Evolutionary conservation across 192 early-diverging fungal species (phyloP), one percentile per base, ranked within the genome.

Genomic region (Endogone sp.): DNA sequence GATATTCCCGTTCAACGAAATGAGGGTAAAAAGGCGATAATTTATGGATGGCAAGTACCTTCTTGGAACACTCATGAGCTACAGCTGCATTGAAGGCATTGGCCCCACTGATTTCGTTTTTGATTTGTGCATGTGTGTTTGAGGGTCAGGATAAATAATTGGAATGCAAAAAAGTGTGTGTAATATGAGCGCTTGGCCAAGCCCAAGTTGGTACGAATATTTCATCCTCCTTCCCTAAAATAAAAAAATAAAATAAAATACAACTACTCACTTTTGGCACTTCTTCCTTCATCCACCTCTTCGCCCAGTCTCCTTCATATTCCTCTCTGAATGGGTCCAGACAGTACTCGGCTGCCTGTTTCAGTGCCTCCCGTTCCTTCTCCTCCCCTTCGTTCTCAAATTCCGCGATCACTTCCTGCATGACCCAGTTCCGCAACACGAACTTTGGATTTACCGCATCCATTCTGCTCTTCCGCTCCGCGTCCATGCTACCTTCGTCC

Each of bases 341-440:
- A 60, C 86, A 84, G 27, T 77, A 76, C n/a, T 79, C 83, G 1
- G 85, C 76, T 27, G 84, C 72, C 21, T 78, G 65, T n/a, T 82
- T 77, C 20, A 85, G 60, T 2, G 73, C 60, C 10, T 67, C 30
- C 37, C 77, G 68, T 21, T 81, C 66, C 67, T 78, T 82, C 23
- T 65, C 44, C 13, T 81, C 60, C 24, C 77, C 62, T 64, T 81
- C 76, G 28, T 75, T 67, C 21, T 87, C 82, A 29, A 77, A 72
- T 28, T 77, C 78, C 27, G 80, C 73, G 56, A 89, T 87, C 2
- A 90, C 81, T 32, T 84, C 84, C 63, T 92, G 84, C 3, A 90
- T 85, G 29, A 93, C 85, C 86, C 90, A 92, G 68, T 94, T 93
- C 22, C 93, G 86, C 56, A 93, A 78, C 8, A 91, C 83, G 78